Evolutionary conservation across 2,329 filamentous ascomycete species (phyloP), one percentile per base, ranked within the genome.

Genomic region (Malbranchea zuffiana): DNA sequence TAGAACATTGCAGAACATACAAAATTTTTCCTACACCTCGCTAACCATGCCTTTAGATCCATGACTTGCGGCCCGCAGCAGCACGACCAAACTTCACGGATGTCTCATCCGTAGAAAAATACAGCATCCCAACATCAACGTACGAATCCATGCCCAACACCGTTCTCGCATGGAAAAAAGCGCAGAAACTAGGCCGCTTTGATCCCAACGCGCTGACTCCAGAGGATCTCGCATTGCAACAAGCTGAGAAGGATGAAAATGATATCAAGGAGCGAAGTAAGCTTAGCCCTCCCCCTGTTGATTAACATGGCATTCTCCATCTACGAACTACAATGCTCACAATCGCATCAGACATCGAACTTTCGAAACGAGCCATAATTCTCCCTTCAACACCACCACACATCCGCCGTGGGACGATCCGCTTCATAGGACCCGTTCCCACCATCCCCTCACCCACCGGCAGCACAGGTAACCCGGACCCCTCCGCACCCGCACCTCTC

Each of bases 101-200:
- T 62, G 72, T 82, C 29, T 80, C 81, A 28, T 71, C 75, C 6
- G 85, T 95, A 4, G 76, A 86, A 39, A 95, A 95, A 65, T 96
- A 90, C 59, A 75, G 81, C 44, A 81, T 98, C 71, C 83, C 86
- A n/a, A 69, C 73, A 35, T 72, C 79, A 33, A 81, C 87, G 54
- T 98, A 98, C 62, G 85, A 86, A 56, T 75, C 77, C 52, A 85
- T 87, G 54, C 69, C 77, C 28, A 84, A 95, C 61, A 88, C 82
- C 3, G 90, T 98, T 10, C 73, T 95, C 16, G 83, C 87, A 4
- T 96, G 86, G 86, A 98, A 98, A 65, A 88, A 83, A 64, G 68
- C 77, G n/a, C 79, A 94, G 60, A 87, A 92, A 57, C 74, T 96
- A n/a, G 90, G 90, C 34, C 83, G 90, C 23, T 98, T 98, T 62